These are phyloP conservation scores for Erodium moschatum DNA, from an alignment of 441 rosid species.

Conservation along the genomic window DNA sequence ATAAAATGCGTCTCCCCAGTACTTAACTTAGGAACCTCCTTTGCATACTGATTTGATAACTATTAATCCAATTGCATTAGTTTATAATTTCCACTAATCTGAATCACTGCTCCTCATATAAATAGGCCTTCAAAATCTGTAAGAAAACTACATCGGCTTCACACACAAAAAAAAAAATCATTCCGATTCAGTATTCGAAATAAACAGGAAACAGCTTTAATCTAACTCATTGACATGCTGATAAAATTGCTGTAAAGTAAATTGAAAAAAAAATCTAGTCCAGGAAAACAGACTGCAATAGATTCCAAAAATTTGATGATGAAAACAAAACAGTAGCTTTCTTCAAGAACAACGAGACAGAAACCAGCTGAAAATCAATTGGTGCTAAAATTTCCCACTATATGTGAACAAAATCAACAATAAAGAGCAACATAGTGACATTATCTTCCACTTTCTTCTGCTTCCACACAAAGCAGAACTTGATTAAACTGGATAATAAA, in stretches of 20 bases:
- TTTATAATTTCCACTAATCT: background rate
- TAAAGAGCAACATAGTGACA: background rate
- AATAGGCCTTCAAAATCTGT: background rate
- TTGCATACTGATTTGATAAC: constrained; percentile 5
- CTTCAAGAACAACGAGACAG: background rate
- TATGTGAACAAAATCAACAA: background rate
- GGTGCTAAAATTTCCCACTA: constrained; percentile 1
- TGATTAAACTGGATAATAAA: constrained; percentile 2
- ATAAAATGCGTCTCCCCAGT: background rate
- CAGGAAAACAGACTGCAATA: background rate
- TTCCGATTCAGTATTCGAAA: background rate
- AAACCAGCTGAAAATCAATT: background rate
- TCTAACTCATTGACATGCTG: background rate
- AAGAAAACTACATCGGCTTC: background rate
- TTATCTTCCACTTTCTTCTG: background rate
- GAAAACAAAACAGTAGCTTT: constrained; percentile 5
- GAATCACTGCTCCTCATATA: background rate
- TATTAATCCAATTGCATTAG: background rate
- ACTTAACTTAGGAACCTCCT: constrained; percentile 3
- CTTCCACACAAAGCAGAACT: background rate
- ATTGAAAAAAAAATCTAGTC: background rate
- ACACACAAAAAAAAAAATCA: background rate
- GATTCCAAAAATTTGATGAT: background rate
- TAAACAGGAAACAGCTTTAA: background rate
- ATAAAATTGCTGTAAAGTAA: background rate